Base-by-base conservation (phyloP, 768 basidiomycete species). In the Phanerodontia chrysosporium region DNA sequence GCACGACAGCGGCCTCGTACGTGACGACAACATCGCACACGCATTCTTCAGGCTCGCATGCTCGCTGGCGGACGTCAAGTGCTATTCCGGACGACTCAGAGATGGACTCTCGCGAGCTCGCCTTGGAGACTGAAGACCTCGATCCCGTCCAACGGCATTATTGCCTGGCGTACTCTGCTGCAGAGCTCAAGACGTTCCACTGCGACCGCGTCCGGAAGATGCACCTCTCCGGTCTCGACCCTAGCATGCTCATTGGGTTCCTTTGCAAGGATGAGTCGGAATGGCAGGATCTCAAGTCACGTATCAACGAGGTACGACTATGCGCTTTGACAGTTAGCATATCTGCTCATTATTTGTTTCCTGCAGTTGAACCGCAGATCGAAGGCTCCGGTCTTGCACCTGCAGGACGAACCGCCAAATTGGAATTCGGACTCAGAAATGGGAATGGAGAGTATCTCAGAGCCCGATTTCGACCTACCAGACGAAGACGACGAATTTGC, bases 201-300 rank as follows among this genome's bases (percentile, higher is more conserved):
- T 95, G 94, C 70, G 97, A 99, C n/a, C 85, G 89, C 18, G 89
- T 98, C 39, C 80, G 93, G 69, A 98, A 96, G 83, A 96, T 98
- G 91, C 89, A 89, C 0, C 73, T 98, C 35, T 83, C 85, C 42
- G 90, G 89, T 28, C 75, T 99, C 56, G 97, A 98, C 71, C 97
- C 96, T 24, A 97, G 94, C 65, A 98, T 99, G 97, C 76, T 99
- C 7, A 81, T 98, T 59, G 95, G 95, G 12, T 98, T 99, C 70
- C 68, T 98, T 64, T 87, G 89, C 69, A 83, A 82, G 65, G 85
- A 91, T 67, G 89, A 92, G 73, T 76, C 69, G 18, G 96, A 98
- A 55, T 98, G 93, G 90, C 71, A 78, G 16, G 93, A 98, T 73
- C 82, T 98, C 57, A 79, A 84, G 62, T 75, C 72, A 58, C 77